Evolutionary conservation across 1,284 basidiomycete species (phyloP), one percentile per base, ranked within the genome.

Genomic region (Anthracocystis panici-leucophaei): DNA sequence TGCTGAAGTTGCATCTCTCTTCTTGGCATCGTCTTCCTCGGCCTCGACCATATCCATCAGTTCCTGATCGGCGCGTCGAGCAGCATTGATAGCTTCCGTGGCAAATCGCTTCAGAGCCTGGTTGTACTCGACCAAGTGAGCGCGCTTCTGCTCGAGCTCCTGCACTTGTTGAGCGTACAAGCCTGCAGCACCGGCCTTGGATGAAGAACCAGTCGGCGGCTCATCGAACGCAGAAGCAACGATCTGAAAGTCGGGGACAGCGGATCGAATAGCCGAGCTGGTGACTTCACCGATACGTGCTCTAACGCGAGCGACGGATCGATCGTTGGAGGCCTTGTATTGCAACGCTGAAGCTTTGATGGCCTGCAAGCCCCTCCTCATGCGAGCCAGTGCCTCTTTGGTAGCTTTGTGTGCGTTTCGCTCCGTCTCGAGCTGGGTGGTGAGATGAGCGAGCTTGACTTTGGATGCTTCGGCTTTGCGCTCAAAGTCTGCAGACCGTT

Each of bases 281-380:
- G 77, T 77, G 18, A 75, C 74, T 21, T 80, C 70, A n/a, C 70
- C 66, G 10, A 79, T 75, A n/a, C 71, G 44, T 1, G 76, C 63
- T 6, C 78, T 54, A 12, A 79, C 57, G 5, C 77, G 57, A 2
- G 74, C 71, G 2, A 73, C 62, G 3, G 71, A 67, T 18, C 77
- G 67, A 33, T 79, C 77, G 35, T 68, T 70, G 20, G 75, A 35
- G 1, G 65, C 56, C 31, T 65, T 74, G 71, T 76, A 74, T 52
- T 80, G 78, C 16, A 71, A 25, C 5, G 77, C 71, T 9, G 70
- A 67, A 33, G 75, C 63, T 48, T 79, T 78, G 54, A 80, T 42
- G 5, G 63, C 52, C 42, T 71, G 67, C 7, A 79, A 29, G 40
- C 77, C 78, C 12, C 74, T 50, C n/a, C 73, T 53, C 54, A 60